Percentiles rank a stretch among this genome's conserved stretches.
Conservation (phyloP, 768 basidiomycete species). For the Hydnomerulius pinastri region DNA sequence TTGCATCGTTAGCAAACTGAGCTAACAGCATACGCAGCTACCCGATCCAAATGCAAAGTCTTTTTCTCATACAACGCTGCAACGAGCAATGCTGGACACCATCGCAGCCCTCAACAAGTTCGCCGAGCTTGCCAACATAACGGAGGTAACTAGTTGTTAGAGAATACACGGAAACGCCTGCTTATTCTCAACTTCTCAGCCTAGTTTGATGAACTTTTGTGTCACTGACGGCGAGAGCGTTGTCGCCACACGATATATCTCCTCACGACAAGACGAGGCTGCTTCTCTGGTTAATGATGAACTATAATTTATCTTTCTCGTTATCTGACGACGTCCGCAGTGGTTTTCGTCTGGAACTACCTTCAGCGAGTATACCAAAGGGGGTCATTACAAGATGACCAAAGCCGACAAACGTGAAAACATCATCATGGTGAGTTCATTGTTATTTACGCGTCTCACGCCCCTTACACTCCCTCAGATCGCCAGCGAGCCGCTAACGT, state of each 20-base stretch:
- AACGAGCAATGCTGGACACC: constrained; percentile 87
- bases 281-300: constrained; percentile 70
- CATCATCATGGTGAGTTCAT: constrained; percentile 75
- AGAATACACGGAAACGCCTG: constrained; percentile 1
- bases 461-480: constrained; percentile 47
- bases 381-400: constrained; percentile 92
- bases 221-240: constrained; percentile 95
- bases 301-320: background rate
- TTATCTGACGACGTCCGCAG: constrained; percentile 35
- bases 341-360: constrained; percentile 97
- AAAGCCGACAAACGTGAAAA: constrained; percentile 95
- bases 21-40: constrained; percentile 49
- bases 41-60: constrained; percentile 74
- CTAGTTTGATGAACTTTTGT: constrained; percentile 93
- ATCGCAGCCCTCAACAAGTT: constrained; percentile 77
- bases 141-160: constrained; percentile 52
- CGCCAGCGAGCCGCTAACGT: constrained; percentile 93
- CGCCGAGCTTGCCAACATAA: constrained; percentile 70
- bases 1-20: background rate
- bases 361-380: constrained; percentile 87
- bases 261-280: constrained; percentile 87
- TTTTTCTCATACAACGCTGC: constrained; percentile 72
- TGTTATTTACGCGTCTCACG: constrained; percentile 6
- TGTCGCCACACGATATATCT: constrained; percentile 93
- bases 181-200: constrained; percentile 42